Percentiles rank a stretch among this genome's conserved stretches.
phyloP scores from a whole-genome alignment of 768 basidiomycete species.

The Harrya chromipes region DNA sequence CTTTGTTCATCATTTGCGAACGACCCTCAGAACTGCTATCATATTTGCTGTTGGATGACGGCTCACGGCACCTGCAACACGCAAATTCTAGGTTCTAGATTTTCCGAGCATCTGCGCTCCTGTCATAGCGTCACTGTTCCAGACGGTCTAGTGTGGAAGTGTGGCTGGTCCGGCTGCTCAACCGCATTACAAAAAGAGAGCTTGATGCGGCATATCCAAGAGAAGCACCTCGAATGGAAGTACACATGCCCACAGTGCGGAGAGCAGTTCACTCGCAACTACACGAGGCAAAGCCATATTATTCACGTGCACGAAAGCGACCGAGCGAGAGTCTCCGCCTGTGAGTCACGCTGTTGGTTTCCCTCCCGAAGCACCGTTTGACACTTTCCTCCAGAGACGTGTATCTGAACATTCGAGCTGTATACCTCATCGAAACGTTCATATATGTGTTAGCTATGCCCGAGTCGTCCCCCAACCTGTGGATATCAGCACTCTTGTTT shows the following conservation, averaged over 20 bases:
- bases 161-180: slow-evolving; percentile 21
- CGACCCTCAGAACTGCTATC: slow-evolving; percentile 2
- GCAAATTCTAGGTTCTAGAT: slow-evolving; percentile 1
- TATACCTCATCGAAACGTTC: background rate
- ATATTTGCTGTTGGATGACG: slow-evolving; percentile 18
- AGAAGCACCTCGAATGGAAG: slow-evolving; percentile 20
- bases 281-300: slow-evolving; percentile 19
- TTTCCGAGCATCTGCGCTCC: slow-evolving; percentile 23
- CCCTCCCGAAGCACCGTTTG: background rate
- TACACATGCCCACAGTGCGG: slow-evolving; percentile 16
- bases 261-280: slow-evolving; percentile 24
- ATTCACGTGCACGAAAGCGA: slow-evolving; percentile 3
- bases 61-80: background rate
- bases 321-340: background rate
- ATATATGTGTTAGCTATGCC: too few relatives aligned
- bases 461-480: too few relatives aligned
- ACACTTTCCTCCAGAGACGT: background rate
- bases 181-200: slow-evolving; percentile 28
- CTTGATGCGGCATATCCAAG: slow-evolving; percentile 24
- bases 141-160: slow-evolving; percentile 4
- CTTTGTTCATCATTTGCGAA: background rate
- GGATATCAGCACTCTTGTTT: too few relatives aligned
- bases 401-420: background rate
- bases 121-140: slow-evolving; percentile 18
- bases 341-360: background rate